Percentiles rank a stretch among this genome's conserved stretches.
phyloP scores from a whole-genome alignment of 1,139 yeast species.

The Blastobotrys proliferans region DNA sequence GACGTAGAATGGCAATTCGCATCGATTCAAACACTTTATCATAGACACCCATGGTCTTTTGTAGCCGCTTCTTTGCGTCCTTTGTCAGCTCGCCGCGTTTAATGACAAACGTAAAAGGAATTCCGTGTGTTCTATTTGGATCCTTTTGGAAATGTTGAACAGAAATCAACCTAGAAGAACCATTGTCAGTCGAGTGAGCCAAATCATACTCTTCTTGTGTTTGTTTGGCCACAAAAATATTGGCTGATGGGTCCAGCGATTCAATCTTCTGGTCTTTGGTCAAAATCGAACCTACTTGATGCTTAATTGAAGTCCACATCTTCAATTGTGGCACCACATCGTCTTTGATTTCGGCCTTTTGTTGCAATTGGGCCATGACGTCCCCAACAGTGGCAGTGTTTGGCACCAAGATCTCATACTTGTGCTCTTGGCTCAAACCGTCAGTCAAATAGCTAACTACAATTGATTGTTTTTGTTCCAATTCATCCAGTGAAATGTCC shows the following conservation, averaged over 20 bases:
- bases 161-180: constrained; percentile 38
- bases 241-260: constrained; percentile 24
- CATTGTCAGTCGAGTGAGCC: constrained; percentile 14
- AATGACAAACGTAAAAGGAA: constrained; percentile 75
- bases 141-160: constrained; percentile 78
- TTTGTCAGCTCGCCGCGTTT: constrained; percentile 50
- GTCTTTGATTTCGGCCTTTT: constrained; percentile 47
- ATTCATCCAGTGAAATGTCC: constrained; percentile 66
- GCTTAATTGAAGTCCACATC: constrained; percentile 49
- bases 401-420: constrained; percentile 66
- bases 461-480: constrained; percentile 69
- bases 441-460: constrained; percentile 38
- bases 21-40: constrained; percentile 75
- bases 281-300: constrained; percentile 26
- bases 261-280: constrained; percentile 25
- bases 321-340: constrained; percentile 47
- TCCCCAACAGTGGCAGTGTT: constrained; percentile 55
- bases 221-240: constrained; percentile 32
- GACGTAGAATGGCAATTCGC: constrained; percentile 48
- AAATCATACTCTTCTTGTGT: constrained; percentile 34
- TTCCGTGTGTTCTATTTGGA: constrained; percentile 70
- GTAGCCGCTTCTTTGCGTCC: constrained; percentile 67
- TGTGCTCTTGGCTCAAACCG: constrained; percentile 46
- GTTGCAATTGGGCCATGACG: constrained; percentile 51
- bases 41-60: constrained; percentile 65